Base-by-base conservation (phyloP, 2,329 filamentous ascomycete species). In the Parascedosporium putredinis region DNA sequence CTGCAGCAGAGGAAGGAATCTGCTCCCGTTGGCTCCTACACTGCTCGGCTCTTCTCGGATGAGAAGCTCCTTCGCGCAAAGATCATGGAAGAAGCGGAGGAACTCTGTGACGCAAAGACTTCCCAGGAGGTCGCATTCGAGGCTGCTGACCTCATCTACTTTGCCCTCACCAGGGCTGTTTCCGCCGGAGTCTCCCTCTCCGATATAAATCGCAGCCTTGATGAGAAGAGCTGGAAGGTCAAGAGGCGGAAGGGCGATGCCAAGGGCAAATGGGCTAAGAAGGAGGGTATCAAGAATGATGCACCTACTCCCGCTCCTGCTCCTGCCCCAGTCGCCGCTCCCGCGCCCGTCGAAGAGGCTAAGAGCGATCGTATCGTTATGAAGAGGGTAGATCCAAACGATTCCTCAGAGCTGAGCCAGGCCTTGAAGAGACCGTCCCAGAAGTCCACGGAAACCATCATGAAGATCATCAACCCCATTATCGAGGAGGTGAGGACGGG, bases 61-160 rank as follows among this genome's bases (percentile, higher is more conserved):
- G 80, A 88, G 58, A 90, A 94, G 64, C 76, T 98, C 50, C 70
- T 96, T 49, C 78, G 87, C 40, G 93, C 93, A 3, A 98, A 98
- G 75, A 96, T 98, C 50, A 94, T 97, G 82, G 93, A 98, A 67
- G 93, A 98, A 66, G 93, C 93, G 0, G 87, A 94, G 61, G 93
- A 98, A 69, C 76, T 98, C 38, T 96, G 91, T 61, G 82, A 93
- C 55, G 91, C 93, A 14, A 82, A 81, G 56, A 83, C 81, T 0
- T 85, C 86, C 53, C 76, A 90, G 54, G 86, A 97, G 12, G 79
- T 95, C 54, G 88, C 93, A 2, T 95, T 95, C 55, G 93, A 98
- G 67, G 89, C 93, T 7, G 93, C 93, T 0, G 93, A 98, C 62
- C 71, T 98, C 50, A 82, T 98, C 49, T 98, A 97, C 71, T 98